Evolutionary conservation across 1,284 basidiomycete species (phyloP), one percentile per base, ranked within the genome.

Genomic region (Puccinia hordei): DNA sequence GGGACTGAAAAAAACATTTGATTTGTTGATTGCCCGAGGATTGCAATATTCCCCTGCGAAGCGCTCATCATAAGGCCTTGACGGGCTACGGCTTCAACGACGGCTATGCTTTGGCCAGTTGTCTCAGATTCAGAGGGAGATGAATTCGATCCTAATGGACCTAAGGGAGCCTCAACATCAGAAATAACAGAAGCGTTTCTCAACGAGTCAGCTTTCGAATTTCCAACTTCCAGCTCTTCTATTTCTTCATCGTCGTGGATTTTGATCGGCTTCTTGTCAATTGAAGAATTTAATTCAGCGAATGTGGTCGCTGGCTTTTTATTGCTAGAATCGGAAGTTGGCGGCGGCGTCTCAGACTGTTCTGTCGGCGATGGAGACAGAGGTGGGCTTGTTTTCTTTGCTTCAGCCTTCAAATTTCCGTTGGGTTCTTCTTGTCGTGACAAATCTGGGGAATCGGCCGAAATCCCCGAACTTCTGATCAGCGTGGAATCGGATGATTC

Each of bases 1-100:
- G 68, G 68, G n/a, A 71, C 68, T 17, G 68, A 71, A 44, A 71
- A 71, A 33, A 71, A 2, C 24, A 51, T 8, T 53, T 71, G 68
- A 33, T 24, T 66, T 44, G 63, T 41, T n/a, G 63, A 41, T 66
- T 66, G 63, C 2, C 63, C 63, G 35, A 66, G 22, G 9, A 66
- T 15, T 24, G 41, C 63, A 1, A 35, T 27, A 12, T n/a, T 27
- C 10, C 41, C 41, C 44, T 66, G 63, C 10, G 63, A 24, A 15
- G 38, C 19, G 19, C 15, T n/a, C 24, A 17, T 38, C n/a, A 27
- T 1, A 24, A 44, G 44, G 6, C 63, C 63, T 24, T 46, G 63
- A 44, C 44, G 35, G 68, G 35, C 46, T 9, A 71, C 68, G 15
- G 68, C 46, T 24, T 66, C 38, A 9, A 66, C 38, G n/a, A 27